These are phyloP conservation scores for Paratinospora sagittata DNA, from an alignment of 164 flowering plant genomes.

Conservation along the genomic window DNA sequence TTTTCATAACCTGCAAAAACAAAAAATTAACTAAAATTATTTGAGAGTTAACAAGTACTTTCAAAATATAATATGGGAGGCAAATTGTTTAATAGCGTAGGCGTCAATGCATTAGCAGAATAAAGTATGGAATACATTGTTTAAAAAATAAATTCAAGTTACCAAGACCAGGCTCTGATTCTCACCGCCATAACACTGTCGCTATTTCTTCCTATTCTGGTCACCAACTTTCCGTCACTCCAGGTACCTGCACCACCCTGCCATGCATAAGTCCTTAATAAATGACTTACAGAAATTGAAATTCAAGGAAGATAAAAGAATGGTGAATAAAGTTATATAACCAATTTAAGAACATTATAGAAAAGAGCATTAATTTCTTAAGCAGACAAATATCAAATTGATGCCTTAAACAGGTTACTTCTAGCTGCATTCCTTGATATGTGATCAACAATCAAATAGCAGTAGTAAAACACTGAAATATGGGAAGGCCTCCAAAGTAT, in stretches of 20 bases:
- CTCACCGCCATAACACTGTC: constrained; percentile 75
- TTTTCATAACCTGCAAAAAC: constrained; percentile 66
- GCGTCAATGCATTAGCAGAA: no score
- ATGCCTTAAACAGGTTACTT: no score
- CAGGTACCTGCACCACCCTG: constrained; percentile 99
- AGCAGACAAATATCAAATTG: no score
- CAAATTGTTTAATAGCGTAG: not conserved
- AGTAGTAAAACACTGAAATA: not conserved
- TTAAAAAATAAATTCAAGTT: not conserved
- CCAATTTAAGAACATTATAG: no score
- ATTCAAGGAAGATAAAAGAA: not conserved
- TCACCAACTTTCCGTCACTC: constrained; percentile 99
- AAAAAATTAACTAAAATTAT: not conserved
- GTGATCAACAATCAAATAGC: not conserved
- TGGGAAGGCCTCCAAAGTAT: no score
- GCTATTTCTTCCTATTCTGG: constrained; percentile 93
- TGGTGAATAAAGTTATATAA: not conserved
- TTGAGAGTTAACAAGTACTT: not conserved
- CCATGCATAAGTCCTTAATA: constrained; percentile 60
- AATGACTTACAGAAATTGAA: constrained; percentile 16
- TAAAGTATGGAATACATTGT: not conserved
- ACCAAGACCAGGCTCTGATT: constrained; percentile 12
- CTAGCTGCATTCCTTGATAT: no score
- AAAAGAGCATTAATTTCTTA: no score
- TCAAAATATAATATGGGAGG: not conserved